Evolutionary conservation across 2,329 filamentous ascomycete genomes (phyloP), one percentile per base, ranked within the genome.

Genomic region (Monosporascus sp.): DNA sequence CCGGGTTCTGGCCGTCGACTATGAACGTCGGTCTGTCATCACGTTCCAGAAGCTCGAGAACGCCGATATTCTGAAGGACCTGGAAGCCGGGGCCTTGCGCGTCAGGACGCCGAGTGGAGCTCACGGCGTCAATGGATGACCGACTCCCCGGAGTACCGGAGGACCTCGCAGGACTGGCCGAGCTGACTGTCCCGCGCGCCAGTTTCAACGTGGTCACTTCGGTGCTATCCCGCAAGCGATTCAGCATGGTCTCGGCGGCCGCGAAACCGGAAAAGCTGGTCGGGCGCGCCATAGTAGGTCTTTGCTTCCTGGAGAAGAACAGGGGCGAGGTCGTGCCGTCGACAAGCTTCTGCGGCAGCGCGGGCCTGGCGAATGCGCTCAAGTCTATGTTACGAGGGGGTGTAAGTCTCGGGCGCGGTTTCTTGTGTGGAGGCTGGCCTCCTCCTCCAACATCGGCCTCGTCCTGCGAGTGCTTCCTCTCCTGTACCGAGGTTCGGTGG

Each of bases 11-110:
- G 49, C 89, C 70, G 62, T 93, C 88, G 36, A 93, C 75, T 43
- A 93, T 79, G 62, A 93, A 90, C 0, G 87, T 89, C 3, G 88
- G 89, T 47, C 89, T 77, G 49, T 87, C 82, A 65, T 94, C 89
- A 59, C 88, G 81, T 64, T 93, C 88, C 41, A 94, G 70, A 39
- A 93, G 72, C 67, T 93, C 89, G 20, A 86, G 71, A 9, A 90
- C 78, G 24, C 87, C 85, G 50, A 91, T 76, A 25, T 80, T 79
- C 43, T 81, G 81, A 5, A 92, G 74, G 49, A 83, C 72, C 50
- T 83, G 77, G 45, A 82, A 58, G 5, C 76, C 74, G 2, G 81
- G 74, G 69, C 56, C 74, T 65, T 56, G 73, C 25, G 69, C 68
- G 52, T 84, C 83, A 8, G 81, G 77, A 50, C 78, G 85, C 44